Evolutionary conservation across 2,329 filamentous ascomycete species (phyloP).

Genomic region (Cercospora janseana): DNA sequence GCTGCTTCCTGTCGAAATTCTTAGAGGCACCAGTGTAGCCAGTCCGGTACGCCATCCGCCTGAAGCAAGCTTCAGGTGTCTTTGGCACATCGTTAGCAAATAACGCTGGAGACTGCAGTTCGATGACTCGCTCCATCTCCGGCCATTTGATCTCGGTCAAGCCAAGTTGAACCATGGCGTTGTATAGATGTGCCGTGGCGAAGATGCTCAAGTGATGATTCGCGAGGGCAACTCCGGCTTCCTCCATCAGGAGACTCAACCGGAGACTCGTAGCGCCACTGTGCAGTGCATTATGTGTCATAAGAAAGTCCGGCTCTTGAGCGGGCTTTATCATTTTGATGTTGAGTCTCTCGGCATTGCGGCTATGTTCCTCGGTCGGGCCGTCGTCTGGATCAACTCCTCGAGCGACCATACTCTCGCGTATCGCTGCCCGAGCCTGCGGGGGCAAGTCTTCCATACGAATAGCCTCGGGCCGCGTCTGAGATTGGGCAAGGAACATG

Average conservation of each 20-base stretch:
- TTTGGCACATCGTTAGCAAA: slow-evolving; percentile 10
- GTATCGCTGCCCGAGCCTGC: too few species aligned
- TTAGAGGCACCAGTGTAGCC: neutral
- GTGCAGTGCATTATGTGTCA: slow-evolving; percentile 3
- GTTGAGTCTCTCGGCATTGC: too few species aligned
- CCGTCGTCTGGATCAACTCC: too few species aligned
- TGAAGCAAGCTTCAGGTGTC: neutral
- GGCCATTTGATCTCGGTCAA: neutral
- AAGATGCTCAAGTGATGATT: slow-evolving; percentile 2
- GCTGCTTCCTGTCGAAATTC: neutral
- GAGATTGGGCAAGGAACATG: too few species aligned
- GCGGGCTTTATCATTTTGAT: slow-evolving; percentile 6
- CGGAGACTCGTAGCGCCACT: neutral
- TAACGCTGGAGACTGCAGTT: neutral
- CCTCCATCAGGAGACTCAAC: neutral
- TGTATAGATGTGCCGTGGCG: slow-evolving; percentile 8
- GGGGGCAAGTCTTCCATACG: too few species aligned
- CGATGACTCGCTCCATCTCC: slow-evolving; percentile 6
- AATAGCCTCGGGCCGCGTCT: too few species aligned
- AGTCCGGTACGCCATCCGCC: neutral
- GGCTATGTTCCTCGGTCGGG: too few species aligned
- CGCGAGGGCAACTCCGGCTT: neutral
- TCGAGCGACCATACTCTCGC: too few species aligned
- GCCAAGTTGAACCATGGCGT: neutral
- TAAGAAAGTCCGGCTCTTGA: neutral